These are phyloP conservation scores for Trypanosoma scelopori DNA, from an alignment of 208 protist genomes.

Conservation along the genomic window DNA sequence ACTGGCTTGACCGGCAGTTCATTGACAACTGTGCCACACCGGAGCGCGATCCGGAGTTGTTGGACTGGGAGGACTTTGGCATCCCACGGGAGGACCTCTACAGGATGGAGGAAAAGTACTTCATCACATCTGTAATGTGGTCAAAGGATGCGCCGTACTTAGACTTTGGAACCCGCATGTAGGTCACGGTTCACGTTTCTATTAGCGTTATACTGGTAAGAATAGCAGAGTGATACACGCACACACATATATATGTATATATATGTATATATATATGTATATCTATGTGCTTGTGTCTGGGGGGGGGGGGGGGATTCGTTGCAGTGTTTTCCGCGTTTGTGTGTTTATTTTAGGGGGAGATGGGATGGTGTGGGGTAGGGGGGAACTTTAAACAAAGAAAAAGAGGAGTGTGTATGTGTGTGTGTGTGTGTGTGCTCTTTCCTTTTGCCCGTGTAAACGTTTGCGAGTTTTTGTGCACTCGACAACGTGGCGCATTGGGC, in stretches of 20 bases:
- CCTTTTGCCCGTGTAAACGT: background rate
- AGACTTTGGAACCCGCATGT: conserved; percentile 71
- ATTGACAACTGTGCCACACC: conserved; percentile 89
- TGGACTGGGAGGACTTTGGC: conserved; percentile 92
- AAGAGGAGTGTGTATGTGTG: background rate
- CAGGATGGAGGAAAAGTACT: conserved; percentile 91
- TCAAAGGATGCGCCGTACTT: conserved; percentile 71
- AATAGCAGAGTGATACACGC: background rate
- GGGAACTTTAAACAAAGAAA: background rate
- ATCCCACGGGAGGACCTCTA: conserved; percentile 90
- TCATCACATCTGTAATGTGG: conserved; percentile 86
- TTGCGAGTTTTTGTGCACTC: background rate
- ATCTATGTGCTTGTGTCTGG: too few relatives aligned
- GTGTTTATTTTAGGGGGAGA: conserved; percentile 1
- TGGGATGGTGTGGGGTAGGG: conserved; percentile 6
- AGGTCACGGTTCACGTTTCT: conserved; percentile 5
- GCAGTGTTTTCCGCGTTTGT: background rate
- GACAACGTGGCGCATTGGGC: background rate
- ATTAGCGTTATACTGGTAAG: conserved; percentile 1
- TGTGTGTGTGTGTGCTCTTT: conserved; percentile 17
- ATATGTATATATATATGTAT: conserved; percentile 1
- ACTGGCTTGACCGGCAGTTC: conserved; percentile 89
- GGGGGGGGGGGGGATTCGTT: too few relatives aligned
- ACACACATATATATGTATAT: background rate
- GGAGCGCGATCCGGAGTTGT: conserved; percentile 85